Evolutionary conservation across 78 protist genomes (phyloP).

Genomic region (Bigelowiella natans): DNA sequence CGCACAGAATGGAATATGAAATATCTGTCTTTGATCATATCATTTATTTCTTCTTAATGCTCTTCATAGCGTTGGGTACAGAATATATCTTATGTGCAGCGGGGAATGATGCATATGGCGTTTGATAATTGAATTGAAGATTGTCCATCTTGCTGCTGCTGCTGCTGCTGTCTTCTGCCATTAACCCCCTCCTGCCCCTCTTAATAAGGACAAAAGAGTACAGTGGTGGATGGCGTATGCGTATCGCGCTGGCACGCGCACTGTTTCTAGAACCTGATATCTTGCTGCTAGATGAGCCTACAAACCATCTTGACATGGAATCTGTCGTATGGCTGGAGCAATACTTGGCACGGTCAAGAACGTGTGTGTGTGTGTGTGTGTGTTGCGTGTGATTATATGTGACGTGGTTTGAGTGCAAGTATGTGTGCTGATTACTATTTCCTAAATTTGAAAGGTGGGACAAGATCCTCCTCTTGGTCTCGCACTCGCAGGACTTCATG

Average conservation of each 20-base stretch:
- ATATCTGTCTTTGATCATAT: no score
- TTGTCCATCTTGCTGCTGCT: no score
- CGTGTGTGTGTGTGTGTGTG: neutral
- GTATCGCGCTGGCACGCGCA: neutral
- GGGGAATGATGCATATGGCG: no score
- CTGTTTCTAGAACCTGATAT: neutral
- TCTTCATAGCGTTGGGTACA: no score
- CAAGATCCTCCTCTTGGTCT: neutral
- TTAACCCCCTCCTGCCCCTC: no score
- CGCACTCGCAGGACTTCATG: neutral
- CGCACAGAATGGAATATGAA: no score
- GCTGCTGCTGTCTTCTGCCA: no score
- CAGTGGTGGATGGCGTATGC: neutral
- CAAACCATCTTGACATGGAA: slow-evolving; percentile 34
- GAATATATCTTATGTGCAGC: no score
- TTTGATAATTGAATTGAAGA: no score
- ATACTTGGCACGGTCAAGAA: neutral
- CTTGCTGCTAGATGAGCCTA: slow-evolving; percentile 40
- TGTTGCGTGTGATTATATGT: neutral
- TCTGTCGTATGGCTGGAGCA: slow-evolving; percentile 33
- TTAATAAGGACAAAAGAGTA: neutral
- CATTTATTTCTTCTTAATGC: no score
- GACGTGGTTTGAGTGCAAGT: neutral
- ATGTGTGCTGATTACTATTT: no score
- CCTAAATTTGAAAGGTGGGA: neutral